Evolutionary conservation across 2,329 filamentous ascomycete genomes (phyloP), one percentile per base, ranked within the genome.

Genomic region (Allantophomopsis cytisporea): DNA sequence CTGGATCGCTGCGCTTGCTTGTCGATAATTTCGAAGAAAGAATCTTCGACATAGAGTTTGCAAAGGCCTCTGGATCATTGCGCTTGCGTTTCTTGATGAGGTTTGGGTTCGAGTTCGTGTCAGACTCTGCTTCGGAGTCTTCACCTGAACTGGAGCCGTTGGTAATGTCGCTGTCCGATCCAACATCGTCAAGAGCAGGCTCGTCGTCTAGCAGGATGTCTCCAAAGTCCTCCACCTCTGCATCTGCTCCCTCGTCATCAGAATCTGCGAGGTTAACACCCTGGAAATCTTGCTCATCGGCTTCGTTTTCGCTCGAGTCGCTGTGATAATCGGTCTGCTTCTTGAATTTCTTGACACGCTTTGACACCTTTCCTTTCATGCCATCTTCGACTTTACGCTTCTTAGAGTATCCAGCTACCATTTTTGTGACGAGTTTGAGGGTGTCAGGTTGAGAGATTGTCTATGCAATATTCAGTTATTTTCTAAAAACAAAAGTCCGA

Each of bases 31-130:
- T 96, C 37, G 86, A 89, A 41, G 78, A 79, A 35, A 98, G 71
- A 56, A 98, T 95, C 60, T 91, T 94, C 49, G 83, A 82, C 52
- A 98, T 86, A 38, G 87, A 94, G 2, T 81, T 94, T 17, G 89
- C 85, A 59, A 98, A 96, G 39, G 85, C 87, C 46, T 72, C 68
- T 2, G 91, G 88, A 60, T 98, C 89, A 62, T 94, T 94, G 55
- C 88, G 81, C 63, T 96, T 96, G 12, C 79, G 76, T 53, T 76
- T 82, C 31, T 54, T 54, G 46, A 62, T 58, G 33, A 56, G 54
- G 38, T 63, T 61, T 41, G 54, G 57, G 36, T 60, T 60, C 38
- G 60, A 58, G 31, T 61, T 61, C 15, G 65, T 62, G 11, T 65
- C 63, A 18, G 56, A 55, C 7, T 57, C 57, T 2, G 60, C 54